phyloP scores from a whole-genome alignment of 2,329 filamentous ascomycete genomes.

The Fusarium burgessii region DNA sequence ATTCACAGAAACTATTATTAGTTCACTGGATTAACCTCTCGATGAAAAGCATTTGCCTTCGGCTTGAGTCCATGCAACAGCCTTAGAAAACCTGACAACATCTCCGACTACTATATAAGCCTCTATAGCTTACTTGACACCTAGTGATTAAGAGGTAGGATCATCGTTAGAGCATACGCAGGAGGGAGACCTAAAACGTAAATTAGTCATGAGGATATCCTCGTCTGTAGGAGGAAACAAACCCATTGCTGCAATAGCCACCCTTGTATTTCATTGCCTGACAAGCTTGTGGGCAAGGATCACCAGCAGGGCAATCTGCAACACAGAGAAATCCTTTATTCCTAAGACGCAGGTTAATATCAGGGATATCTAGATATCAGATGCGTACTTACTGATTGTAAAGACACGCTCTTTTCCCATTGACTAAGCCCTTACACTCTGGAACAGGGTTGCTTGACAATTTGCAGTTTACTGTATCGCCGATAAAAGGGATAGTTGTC shows the following conservation, averaged over 20 bases:
- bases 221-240: not conserved
- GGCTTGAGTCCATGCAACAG: too few species aligned
- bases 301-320: fast-evolving
- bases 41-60: too few species aligned
- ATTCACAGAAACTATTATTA: not conserved
- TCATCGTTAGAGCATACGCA: not conserved
- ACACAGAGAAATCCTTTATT: not conserved
- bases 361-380: fast-evolving
- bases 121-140: too few species aligned
- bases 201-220: not conserved
- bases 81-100: too few species aligned
- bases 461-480: not conserved
- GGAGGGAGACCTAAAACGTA: fast-evolving
- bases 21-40: too few species aligned
- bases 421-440: not conserved
- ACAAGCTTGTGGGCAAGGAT: not conserved
- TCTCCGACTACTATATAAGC: too few species aligned
- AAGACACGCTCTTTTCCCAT: not conserved
- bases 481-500: not conserved
- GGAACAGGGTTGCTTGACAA: not conserved
- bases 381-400: not conserved
- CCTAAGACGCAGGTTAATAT: fast-evolving
- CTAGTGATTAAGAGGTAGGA: not conserved
- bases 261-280: not conserved
- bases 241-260: not conserved